Evolutionary conservation across 2,329 filamentous ascomycete genomes (phyloP).

Genomic region (Niveomyces coronatus): DNA sequence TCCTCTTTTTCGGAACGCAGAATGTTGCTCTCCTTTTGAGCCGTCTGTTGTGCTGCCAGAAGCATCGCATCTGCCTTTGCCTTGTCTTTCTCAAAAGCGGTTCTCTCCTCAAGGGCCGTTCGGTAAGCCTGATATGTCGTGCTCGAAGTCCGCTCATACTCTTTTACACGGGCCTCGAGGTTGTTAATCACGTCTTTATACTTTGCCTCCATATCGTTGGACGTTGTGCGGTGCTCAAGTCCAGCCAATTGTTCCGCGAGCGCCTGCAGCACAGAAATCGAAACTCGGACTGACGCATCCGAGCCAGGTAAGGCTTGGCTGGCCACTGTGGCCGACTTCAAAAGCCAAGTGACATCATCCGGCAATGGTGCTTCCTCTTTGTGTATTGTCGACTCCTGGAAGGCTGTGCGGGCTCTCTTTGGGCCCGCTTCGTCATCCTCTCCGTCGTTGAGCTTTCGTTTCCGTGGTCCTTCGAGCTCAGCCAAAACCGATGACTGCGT

Average conservation of each 20-base stretch:
- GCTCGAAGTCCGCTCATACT: slow-evolving; percentile 33
- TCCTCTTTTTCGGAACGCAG: slow-evolving; percentile 26
- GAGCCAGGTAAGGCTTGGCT: slow-evolving; percentile 11
- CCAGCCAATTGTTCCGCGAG: slow-evolving; percentile 27
- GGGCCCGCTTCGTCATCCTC: slow-evolving; percentile 19
- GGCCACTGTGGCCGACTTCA: slow-evolving; percentile 15
- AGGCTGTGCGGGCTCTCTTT: slow-evolving; percentile 20
- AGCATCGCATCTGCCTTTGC: slow-evolving; percentile 26
- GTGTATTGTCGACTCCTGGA: slow-evolving; percentile 13
- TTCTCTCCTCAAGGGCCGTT: slow-evolving; percentile 41
- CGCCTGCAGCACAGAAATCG: slow-evolving; percentile 26
- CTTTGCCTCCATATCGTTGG: slow-evolving; percentile 21
- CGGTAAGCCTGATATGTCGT: slow-evolving; percentile 37
- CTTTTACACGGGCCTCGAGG: slow-evolving; percentile 35
- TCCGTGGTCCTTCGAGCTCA: slow-evolving; percentile 25
- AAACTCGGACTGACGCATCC: slow-evolving; percentile 18
- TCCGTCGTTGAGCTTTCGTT: slow-evolving; percentile 34
- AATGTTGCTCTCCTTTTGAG: slow-evolving; percentile 26
- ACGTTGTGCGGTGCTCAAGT: slow-evolving; percentile 17
- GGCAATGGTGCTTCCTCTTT: slow-evolving; percentile 22
- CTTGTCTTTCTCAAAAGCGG: slow-evolving; percentile 35
- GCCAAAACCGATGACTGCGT: slow-evolving; percentile 19
- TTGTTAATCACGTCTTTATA: slow-evolving; percentile 32
- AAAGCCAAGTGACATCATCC: slow-evolving; percentile 20
- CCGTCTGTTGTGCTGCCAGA: slow-evolving; percentile 17